These are phyloP conservation scores for Dorcoceras hygrometricum DNA, from an alignment of 257 asterid genomes.

Conservation along the genomic window DNA sequence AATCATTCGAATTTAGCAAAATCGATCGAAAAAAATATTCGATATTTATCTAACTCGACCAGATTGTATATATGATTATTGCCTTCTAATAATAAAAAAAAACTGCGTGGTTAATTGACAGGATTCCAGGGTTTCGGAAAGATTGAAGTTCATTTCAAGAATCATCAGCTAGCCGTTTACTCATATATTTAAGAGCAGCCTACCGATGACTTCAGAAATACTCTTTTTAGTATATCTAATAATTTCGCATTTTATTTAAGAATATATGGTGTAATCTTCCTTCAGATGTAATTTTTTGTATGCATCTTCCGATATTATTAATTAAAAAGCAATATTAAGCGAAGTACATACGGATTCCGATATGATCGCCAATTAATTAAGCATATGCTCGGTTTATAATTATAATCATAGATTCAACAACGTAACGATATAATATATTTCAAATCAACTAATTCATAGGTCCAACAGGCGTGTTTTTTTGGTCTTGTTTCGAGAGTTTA, in stretches of 20 bases:
- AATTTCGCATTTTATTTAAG: neutral
- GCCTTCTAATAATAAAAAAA: neutral
- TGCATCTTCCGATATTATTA: neutral
- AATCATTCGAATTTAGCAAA: too few species aligned
- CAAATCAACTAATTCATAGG: too few species aligned
- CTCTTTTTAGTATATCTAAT: too few species aligned
- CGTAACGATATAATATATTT: too few species aligned
- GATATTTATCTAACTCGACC: neutral
- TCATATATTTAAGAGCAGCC: neutral
- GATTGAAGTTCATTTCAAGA: neutral
- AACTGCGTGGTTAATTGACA: neutral
- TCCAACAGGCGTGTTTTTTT: too few species aligned
- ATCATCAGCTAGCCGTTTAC: neutral
- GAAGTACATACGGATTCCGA: neutral
- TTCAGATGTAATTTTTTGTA: neutral
- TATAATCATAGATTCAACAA: too few species aligned
- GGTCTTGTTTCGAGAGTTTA: too few species aligned
- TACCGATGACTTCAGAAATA: neutral
- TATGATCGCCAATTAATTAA: too few species aligned
- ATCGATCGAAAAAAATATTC: too few species aligned
- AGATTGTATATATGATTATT: too few species aligned
- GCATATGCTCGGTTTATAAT: too few species aligned
- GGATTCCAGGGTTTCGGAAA: neutral
- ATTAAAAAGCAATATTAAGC: neutral
- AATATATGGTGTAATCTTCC: too few species aligned